Conservation (phyloP, 495 filamentous ascomycete genomes). For the Hyaloscypha finlandica region DNA sequence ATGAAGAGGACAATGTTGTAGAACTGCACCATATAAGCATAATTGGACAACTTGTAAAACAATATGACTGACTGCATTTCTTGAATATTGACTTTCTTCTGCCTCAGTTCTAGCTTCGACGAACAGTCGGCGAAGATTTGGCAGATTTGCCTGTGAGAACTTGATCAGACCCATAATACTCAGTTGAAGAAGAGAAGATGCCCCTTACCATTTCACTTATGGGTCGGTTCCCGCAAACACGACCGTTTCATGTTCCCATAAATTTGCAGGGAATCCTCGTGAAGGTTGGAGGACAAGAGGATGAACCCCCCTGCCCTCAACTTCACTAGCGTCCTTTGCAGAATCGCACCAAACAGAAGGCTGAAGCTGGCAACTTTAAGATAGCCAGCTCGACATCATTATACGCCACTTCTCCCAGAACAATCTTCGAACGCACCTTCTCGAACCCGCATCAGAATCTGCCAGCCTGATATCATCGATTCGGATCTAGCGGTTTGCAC, state of each 20-base stretch:
- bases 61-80: constrained; percentile 72
- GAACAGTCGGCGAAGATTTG: constrained; percentile 93
- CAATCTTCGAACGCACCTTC: constrained; percentile 1
- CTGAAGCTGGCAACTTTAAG: constrained; percentile 22
- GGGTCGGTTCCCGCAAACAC: background rate
- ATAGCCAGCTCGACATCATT: constrained; percentile 5
- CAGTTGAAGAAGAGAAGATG: background rate
- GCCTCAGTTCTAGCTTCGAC: constrained; percentile 92
- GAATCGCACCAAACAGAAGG: constrained; percentile 22
- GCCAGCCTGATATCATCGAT: background rate
- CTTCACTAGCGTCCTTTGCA: constrained; percentile 21
- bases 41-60: constrained; percentile 1
- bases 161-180: constrained; percentile 24
- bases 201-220: constrained; percentile 24
- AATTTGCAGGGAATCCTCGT: constrained; percentile 18
- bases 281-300: constrained; percentile 12
- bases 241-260: constrained; percentile 25
- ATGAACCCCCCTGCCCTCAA: constrained; percentile 8
- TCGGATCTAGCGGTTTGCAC: constrained; percentile 4
- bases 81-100: constrained; percentile 92
- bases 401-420: background rate
- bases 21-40: constrained; percentile 61
- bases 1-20: constrained; percentile 97
- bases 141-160: constrained; percentile 71
- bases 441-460: background rate